A percentile compares a stretch with the other conserved stretches of the same genome.
These are phyloP conservation scores for Astraeus odoratus DNA, from an alignment of 768 basidiomycete genomes.

Conservation along the genomic window DNA sequence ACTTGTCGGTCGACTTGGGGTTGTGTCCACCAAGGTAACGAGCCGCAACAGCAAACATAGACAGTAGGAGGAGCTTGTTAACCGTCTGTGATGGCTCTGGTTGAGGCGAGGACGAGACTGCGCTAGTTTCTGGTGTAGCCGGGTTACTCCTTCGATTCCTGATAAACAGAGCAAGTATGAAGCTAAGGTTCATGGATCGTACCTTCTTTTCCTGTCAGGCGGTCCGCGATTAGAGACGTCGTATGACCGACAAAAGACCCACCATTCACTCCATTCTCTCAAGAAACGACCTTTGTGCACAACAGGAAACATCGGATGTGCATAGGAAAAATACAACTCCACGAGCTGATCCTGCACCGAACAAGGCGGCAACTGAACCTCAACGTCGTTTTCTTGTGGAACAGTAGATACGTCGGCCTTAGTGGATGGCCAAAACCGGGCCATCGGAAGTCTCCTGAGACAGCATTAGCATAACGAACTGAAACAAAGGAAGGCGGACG, in stretches of 20 bases:
- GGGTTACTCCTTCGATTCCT: conserved; percentile 27
- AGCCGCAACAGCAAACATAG: conserved; percentile 78
- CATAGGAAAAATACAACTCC: conserved; percentile 73
- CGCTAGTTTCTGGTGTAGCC: conserved; percentile 23
- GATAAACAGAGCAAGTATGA: background rate
- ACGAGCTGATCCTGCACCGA: conserved; percentile 63
- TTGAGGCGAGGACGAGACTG: conserved; percentile 8
- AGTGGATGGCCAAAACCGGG: conserved; percentile 64
- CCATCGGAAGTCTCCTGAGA: conserved; percentile 64
- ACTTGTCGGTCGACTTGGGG: conserved; percentile 43
- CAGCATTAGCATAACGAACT: conserved; percentile 10
- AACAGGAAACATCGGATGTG: conserved; percentile 79
- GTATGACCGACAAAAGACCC: conserved; percentile 8
- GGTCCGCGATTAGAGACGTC: conserved; percentile 2
- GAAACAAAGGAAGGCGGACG: conserved; percentile 15
- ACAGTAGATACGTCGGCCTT: conserved; percentile 32
- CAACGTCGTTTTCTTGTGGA: conserved; percentile 37
- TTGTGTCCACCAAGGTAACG: conserved; percentile 52
- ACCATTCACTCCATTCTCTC: conserved; percentile 54
- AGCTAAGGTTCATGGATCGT: background rate
- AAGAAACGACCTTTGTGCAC: conserved; percentile 69
- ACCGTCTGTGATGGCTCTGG: conserved; percentile 54
- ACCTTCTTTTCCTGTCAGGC: conserved; percentile 22
- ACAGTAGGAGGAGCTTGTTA: conserved; percentile 63
- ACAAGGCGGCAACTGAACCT: conserved; percentile 51